A percentile compares a stretch with the other conserved stretches of the same genome.
These are phyloP conservation scores for Saturnispora saitoi DNA, from an alignment of 805 yeast species.

Conservation along the genomic window DNA sequence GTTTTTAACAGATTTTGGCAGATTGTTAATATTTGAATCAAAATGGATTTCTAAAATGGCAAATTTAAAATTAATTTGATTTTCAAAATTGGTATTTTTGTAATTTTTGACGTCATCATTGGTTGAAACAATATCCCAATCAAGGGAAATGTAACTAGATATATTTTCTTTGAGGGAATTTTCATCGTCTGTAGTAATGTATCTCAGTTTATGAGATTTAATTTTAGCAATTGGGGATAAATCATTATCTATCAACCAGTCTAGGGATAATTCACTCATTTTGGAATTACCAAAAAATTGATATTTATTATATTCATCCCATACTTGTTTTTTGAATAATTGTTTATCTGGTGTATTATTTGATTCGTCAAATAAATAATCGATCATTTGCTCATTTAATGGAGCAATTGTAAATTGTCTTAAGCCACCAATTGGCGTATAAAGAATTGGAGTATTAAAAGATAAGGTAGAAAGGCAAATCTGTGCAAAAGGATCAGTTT, in stretches of 20 bases:
- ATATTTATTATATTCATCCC: constrained; percentile 17
- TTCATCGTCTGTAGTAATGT: constrained; percentile 15
- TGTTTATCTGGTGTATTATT: constrained; percentile 2
- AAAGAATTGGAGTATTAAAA: constrained; percentile 21
- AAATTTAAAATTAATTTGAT: constrained; percentile 34
- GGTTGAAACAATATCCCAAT: constrained; percentile 19
- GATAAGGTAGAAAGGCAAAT: constrained; percentile 15
- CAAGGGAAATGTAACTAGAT: constrained; percentile 27
- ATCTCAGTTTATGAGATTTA: constrained; percentile 22
- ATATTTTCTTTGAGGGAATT: constrained; percentile 13
- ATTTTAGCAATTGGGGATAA: constrained; percentile 24
- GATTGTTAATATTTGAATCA: constrained; percentile 26
- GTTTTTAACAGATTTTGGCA: constrained; percentile 32
- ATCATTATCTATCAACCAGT: constrained; percentile 26
- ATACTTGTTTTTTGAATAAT: constrained; percentile 11
- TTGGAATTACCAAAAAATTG: constrained; percentile 23
- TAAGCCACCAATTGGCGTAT: constrained; percentile 36
- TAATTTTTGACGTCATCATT: constrained; percentile 2
- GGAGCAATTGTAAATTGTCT: constrained; percentile 31
- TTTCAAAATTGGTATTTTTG: constrained; percentile 10
- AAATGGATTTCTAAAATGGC: constrained; percentile 42
- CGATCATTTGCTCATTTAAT: constrained; percentile 17
- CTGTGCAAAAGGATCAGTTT: constrained; percentile 13
- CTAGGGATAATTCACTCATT: constrained; percentile 26
- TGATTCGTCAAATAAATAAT: constrained; percentile 14